Evolutionary conservation across 106 monocot species (phyloP).

Genomic region (Narthecium ossifragum): DNA sequence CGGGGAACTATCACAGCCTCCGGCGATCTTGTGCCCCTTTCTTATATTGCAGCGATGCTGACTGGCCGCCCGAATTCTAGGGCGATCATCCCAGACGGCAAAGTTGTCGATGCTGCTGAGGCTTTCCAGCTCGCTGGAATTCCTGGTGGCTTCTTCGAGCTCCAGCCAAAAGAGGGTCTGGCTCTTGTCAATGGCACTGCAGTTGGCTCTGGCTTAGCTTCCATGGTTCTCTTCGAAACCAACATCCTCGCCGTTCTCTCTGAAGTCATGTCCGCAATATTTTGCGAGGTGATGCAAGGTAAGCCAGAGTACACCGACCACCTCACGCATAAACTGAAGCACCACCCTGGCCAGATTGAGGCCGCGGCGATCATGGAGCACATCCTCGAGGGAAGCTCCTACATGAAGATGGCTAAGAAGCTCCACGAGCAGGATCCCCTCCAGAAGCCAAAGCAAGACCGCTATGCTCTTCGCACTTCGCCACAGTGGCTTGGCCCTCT

Average conservation of each 20-base stretch:
- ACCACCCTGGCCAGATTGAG: conserved; percentile 94
- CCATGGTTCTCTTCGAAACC: conserved; percentile 72
- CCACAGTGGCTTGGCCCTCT: conserved; percentile 84
- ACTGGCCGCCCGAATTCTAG: conserved; percentile 75
- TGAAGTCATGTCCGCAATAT: conserved; percentile 74
- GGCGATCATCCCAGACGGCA: conserved; percentile 47
- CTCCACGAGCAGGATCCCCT: conserved; percentile 57
- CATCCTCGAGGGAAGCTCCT: conserved; percentile 64
- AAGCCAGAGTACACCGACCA: conserved; percentile 96
- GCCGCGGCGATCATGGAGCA: conserved; percentile 95
- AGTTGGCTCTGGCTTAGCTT: conserved; percentile 89
- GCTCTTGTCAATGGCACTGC: conserved; percentile 96
- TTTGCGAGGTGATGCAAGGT: conserved; percentile 91
- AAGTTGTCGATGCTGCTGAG: conserved; percentile 42
- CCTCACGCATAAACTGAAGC: conserved; percentile 88
- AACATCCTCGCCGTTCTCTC: conserved; percentile 61
- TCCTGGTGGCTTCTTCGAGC: conserved; percentile 65
- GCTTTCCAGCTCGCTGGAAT: conserved; percentile 69
- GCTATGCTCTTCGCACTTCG: conserved; percentile 73
- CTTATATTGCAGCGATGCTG: conserved; percentile 86
- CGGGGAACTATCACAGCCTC: conserved; percentile 92
- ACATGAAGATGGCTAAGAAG: conserved; percentile 55
- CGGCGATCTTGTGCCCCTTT: conserved; percentile 89
- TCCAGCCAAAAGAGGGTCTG: conserved; percentile 93
- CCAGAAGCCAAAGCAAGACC: conserved; percentile 78